phyloP scores from a whole-genome alignment of 2,329 filamentous ascomycete species.

The Dactylella cylindrospora region DNA sequence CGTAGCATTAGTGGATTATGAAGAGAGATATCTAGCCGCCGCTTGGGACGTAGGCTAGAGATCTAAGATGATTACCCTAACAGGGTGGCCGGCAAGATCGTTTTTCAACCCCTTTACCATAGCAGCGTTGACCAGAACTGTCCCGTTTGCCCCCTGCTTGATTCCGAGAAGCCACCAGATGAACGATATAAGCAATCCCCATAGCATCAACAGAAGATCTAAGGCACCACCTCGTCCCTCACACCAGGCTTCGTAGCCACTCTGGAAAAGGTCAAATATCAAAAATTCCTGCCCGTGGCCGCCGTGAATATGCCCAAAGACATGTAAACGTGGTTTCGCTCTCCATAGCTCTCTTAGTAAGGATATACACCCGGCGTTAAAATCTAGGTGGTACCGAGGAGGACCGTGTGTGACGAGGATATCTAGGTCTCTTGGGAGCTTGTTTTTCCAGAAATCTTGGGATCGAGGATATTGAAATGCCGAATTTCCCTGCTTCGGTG shows the following conservation, averaged over 20 bases:
- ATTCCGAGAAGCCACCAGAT: background rate
- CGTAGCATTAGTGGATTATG: no score
- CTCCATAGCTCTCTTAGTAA: constrained; percentile 73
- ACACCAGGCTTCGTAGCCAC: constrained; percentile 68
- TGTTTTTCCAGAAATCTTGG: constrained; percentile 70
- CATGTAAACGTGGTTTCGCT: constrained; percentile 71
- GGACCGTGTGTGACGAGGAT: constrained; percentile 81
- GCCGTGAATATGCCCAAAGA: constrained; percentile 84
- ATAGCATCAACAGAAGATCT: constrained; percentile 4
- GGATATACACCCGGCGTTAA: constrained; percentile 69
- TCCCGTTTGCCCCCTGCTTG: background rate
- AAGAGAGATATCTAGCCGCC: no score
- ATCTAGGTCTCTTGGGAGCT: constrained; percentile 71
- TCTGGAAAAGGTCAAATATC: constrained; percentile 74
- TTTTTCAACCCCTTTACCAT: constrained; percentile 24
- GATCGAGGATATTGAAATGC: constrained; percentile 71
- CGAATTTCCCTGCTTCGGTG: constrained; percentile 69
- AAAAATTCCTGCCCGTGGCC: constrained; percentile 69
- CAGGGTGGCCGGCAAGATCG: constrained; percentile 1
- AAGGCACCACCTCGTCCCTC: constrained; percentile 46
- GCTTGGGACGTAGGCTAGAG: no score
- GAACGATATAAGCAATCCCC: background rate
- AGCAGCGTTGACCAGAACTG: constrained; percentile 21
- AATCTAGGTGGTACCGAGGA: constrained; percentile 70
- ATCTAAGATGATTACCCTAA: background rate